A percentile compares a stretch with the other conserved stretches of the same genome.
Evolutionary conservation across 1,284 basidiomycete genomes (phyloP).

Genomic region (Heliocybe sulcata): DNA sequence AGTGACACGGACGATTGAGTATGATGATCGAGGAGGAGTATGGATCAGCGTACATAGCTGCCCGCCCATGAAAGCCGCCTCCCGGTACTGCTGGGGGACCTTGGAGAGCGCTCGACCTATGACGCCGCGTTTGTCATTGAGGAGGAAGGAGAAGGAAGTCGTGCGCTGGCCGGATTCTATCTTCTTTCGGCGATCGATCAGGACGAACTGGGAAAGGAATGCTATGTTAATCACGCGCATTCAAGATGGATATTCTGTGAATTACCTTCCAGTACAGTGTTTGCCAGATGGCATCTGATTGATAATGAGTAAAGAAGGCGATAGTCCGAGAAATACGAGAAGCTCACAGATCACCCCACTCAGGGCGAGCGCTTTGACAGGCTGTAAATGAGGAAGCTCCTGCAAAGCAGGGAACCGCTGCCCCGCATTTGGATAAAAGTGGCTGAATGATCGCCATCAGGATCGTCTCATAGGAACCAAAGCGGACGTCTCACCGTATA

Average conservation of each 20-base stretch:
- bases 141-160: slow-evolving; percentile 78
- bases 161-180: slow-evolving; percentile 83
- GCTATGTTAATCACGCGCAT: not conserved
- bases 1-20: not conserved
- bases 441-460: slow-evolving; percentile 35
- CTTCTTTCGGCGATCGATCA: slow-evolving; percentile 78
- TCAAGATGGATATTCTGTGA: not conserved
- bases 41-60: slow-evolving; percentile 58
- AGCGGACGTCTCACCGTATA: slow-evolving; percentile 59
- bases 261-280: slow-evolving; percentile 81
- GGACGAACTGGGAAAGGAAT: slow-evolving; percentile 53
- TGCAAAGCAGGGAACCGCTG: slow-evolving; percentile 76
- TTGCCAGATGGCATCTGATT: slow-evolving; percentile 81
- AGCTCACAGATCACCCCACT: slow-evolving; percentile 69
- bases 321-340: slow-evolving; percentile 6
- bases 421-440: slow-evolving; percentile 75
- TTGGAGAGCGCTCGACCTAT: slow-evolving; percentile 68
- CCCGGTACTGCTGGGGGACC: slow-evolving; percentile 55
- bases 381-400: slow-evolving; percentile 56
- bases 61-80: slow-evolving; percentile 75
- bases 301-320: slow-evolving; percentile 11
- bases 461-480: no score
- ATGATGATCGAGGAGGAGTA: not conserved
- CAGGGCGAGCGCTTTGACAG: slow-evolving; percentile 54
- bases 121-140: slow-evolving; percentile 79